Base-by-base conservation (phyloP, 805 yeast species). In the Candida awuae region DNA sequence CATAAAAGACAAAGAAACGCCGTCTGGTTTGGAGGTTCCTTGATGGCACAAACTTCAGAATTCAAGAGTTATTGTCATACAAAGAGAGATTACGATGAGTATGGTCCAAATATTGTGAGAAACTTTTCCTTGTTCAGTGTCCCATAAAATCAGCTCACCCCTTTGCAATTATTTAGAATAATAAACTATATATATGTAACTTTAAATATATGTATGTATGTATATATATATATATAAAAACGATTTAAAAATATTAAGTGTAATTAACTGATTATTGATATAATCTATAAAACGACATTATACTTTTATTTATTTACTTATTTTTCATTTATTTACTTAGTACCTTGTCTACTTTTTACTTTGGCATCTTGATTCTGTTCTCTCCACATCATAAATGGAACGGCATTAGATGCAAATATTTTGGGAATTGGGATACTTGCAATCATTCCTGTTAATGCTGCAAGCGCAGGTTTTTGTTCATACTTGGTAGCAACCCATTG, bases 1-100 rank as follows among this genome's bases (percentile, higher is more conserved):
- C 99, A 92, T 67, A 87, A 90, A 69, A 84, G 92, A 65, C 99
- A 92, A 68, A 77, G 96, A 61, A 86, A 92, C 56, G 99, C 99
- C 3, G 99, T 92, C 43, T 92, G 99, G 99, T 92, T 90, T 59
- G 99, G 99, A 52, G 99, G 99, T 50, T 84, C 95, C 16, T 68
- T 92, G 51, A 71, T 92, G 58, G 97, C 99, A 1, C 97, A 90
- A 67, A 92, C 99, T 9, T 79, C 94, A 17, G 98, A 92, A 65
- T 92, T 92, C 67, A 85, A 83, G 64, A 78, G 94, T 61, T 88
- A 88, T 64, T 92, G 97, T 62, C 92, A 92, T 67, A 90, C 98
- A 18, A 92, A 92, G 68, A 80, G 82, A 56, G 98, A 92, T 58
- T 92, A 92, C 63, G 98, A 92, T 57, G 99, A 92, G 66, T 81